These are phyloP conservation scores for Apium graveolens DNA, from an alignment of 129 eudicot species.

Conservation along the genomic window DNA sequence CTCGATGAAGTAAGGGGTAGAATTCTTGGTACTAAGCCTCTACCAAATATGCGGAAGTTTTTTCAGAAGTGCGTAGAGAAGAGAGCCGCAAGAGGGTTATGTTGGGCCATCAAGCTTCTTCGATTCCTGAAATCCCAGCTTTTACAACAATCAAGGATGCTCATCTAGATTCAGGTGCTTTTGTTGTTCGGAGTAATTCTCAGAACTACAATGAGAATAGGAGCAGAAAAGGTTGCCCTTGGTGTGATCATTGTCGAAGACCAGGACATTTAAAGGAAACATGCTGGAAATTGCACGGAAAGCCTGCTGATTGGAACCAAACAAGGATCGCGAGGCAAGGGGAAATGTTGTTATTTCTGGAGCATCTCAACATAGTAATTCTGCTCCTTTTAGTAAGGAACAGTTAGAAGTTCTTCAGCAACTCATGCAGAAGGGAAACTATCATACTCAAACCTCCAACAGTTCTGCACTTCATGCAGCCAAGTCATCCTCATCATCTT, in stretches of 20 bases:
- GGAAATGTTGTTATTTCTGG: neutral
- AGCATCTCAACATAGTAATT: neutral
- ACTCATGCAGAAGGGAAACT: neutral
- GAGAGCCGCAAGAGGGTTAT: neutral
- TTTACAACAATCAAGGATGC: neutral
- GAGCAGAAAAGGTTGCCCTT: neutral
- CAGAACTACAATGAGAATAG: neutral
- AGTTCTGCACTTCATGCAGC: neutral
- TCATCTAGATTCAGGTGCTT: neutral
- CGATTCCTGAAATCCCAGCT: neutral
- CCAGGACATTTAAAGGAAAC: neutral
- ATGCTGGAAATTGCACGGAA: neutral
- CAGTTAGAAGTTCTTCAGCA: neutral
- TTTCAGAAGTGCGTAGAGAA: neutral
- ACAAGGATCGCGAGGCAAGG: neutral
- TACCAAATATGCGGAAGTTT: neutral
- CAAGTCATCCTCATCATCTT: neutral
- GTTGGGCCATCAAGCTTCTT: neutral
- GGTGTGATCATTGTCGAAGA: neutral
- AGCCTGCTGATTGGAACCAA: neutral
- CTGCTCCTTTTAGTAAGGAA: neutral
- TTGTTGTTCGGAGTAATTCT: neutral
- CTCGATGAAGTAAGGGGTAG: neutral
- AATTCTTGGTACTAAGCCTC: neutral
- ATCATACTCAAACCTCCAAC: neutral